Evolutionary conservation across 495 filamentous ascomycete species (phyloP), one percentile per base, ranked within the genome.

Genomic region (Polyplosphaeria fusca): DNA sequence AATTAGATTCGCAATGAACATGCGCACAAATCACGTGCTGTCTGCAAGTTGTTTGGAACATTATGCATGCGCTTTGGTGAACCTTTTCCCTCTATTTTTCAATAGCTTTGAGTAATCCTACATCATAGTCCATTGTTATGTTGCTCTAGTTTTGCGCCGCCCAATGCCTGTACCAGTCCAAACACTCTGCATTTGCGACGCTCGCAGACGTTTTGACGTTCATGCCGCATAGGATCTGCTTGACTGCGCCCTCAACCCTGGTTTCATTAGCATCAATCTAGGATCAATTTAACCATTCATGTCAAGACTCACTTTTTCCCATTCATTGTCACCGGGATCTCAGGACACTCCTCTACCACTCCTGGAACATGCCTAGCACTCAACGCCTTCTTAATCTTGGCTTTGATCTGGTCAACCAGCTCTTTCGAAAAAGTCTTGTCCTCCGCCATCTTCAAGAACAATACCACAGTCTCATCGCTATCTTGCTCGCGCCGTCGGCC

Each of bases 161-260:
- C 91, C 91, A 96, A 49, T 75, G 70, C 51, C 81, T 78, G 70
- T 92, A 96, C 86, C 88, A 95, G 40, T 86, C 86, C 61, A 96
- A 74, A 65, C 88, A 91, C 59, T 81, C 83, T 0, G 84, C 81
- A 69, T 96, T 95, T 2, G 87, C 88, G 37, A 95, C 90, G 57
- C 86, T 91, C 0, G 91, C 87, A 27, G 85, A 86, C 11, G 88
- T 90, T 73, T 88, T 91, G 50, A 94, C 85, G 47, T 87, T 82
- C 65, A 88, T 77, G 5, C 91, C 91, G 28, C 86, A 91, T n/a
- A 96, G 68, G 37, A 96, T 95, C 75, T 94, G 89, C 74, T 95
- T 95, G 23, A 95, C 90, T 2, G 89, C 87, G 28, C 91, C 87
- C 67, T 96, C 91, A 35, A 96, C 88, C 74, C 80, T 82, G 30